Evolutionary conservation across 176 grass and related monocot genomes (phyloP).

Genomic region (Melocanna baccifera): DNA sequence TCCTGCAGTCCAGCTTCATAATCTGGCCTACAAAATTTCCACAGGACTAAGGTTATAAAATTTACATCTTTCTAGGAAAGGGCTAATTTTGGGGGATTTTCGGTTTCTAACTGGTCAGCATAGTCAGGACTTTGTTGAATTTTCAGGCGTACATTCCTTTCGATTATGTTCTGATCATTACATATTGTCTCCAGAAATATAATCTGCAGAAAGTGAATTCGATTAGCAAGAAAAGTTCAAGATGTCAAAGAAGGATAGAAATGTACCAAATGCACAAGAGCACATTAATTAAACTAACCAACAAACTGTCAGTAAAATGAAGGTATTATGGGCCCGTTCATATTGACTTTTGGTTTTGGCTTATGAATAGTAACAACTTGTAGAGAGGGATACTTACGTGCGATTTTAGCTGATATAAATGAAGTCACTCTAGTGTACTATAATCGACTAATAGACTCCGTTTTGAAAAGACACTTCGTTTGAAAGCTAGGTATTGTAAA

Average conservation of each 20-base stretch:
- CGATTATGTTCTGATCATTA: constrained; percentile 85
- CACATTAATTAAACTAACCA: constrained; percentile 9
- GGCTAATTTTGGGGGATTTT: constrained; percentile 30
- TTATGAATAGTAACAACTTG: too few relatives aligned
- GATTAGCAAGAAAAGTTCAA: constrained; percentile 37
- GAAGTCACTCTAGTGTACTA: too few relatives aligned
- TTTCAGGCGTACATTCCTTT: constrained; percentile 94
- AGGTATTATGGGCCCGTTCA: too few relatives aligned
- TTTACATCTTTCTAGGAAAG: neutral
- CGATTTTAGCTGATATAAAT: too few relatives aligned
- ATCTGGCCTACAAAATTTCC: constrained; percentile 63
- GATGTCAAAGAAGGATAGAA: neutral
- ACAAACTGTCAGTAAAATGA: neutral
- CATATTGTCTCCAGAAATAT: constrained; percentile 99
- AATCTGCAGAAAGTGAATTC: constrained; percentile 55
- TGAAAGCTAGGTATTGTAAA: too few relatives aligned
- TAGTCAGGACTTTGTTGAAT: constrained; percentile 99
- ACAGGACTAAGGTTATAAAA: constrained; percentile 7
- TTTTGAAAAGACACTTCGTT: too few relatives aligned
- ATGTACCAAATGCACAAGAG: constrained; percentile 18
- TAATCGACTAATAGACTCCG: too few relatives aligned
- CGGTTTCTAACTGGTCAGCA: constrained; percentile 63
- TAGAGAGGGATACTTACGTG: too few relatives aligned
- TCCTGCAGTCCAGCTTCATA: constrained; percentile 84
- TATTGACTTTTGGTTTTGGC: too few relatives aligned